These are phyloP conservation scores for Sugiyamaella novakii DNA, from an alignment of 1,139 yeast genomes.

Conservation along the genomic window DNA sequence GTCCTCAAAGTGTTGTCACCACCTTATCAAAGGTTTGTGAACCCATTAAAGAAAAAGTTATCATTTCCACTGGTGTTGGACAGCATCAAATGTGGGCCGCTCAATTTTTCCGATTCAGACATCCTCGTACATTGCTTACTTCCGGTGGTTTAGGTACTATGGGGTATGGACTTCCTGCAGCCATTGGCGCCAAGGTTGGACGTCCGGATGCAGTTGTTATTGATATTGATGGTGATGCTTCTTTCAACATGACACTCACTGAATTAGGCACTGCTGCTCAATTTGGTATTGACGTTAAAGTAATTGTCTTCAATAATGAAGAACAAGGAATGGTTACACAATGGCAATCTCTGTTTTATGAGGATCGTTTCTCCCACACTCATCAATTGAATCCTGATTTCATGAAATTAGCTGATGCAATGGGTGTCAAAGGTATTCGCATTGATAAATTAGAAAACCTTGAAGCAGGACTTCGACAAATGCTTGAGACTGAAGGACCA, in stretches of 20 bases:
- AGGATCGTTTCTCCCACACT: constrained; percentile 94
- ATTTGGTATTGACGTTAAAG: constrained; percentile 86
- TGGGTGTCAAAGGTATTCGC: constrained; percentile 86
- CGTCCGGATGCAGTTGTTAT: constrained; percentile 92
- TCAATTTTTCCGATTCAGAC: constrained; percentile 90
- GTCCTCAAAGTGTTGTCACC: constrained; percentile 87
- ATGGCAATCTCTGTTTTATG: constrained; percentile 97
- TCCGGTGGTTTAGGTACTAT: constrained; percentile 99
- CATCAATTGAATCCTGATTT: constrained; percentile 95
- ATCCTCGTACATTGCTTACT: constrained; percentile 90
- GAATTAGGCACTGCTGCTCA: constrained; percentile 95
- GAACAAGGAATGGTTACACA: constrained; percentile 99
- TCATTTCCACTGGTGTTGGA: constrained; percentile 97
- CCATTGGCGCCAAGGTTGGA: constrained; percentile 97
- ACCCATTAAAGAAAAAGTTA: constrained; percentile 65
- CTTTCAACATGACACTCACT: constrained; percentile 94
- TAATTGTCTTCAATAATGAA: constrained; percentile 88
- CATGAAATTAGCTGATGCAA: constrained; percentile 87
- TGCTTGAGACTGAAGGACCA: constrained; percentile 78
- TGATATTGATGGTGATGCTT: constrained; percentile 98
- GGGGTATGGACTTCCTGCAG: constrained; percentile 98
- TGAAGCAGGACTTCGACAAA: constrained; percentile 63
- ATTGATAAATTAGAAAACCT: constrained; percentile 68
- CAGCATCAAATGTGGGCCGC: constrained; percentile 99
- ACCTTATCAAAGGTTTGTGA: constrained; percentile 76